Percentiles rank a stretch among this genome's conserved stretches.
Conservation (phyloP, 164 flowering plant species). For the Malania oleifera region DNA sequence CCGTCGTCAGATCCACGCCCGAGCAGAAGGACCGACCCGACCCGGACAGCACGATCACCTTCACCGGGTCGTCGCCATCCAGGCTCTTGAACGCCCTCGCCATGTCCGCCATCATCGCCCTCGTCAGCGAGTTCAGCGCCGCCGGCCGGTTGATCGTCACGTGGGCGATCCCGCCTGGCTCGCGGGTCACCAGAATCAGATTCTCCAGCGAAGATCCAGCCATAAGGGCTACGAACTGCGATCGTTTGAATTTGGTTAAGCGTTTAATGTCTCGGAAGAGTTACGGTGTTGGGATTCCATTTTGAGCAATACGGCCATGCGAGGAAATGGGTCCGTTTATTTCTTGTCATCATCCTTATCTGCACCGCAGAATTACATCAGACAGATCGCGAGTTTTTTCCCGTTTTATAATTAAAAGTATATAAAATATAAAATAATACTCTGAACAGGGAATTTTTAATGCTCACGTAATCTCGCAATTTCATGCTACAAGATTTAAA, state of each 20-base stretch:
- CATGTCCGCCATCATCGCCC: conserved; percentile 57
- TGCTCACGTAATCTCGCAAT: too few species aligned
- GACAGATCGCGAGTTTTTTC: too few species aligned
- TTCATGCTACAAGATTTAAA: too few species aligned
- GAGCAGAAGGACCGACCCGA: conserved; percentile 84
- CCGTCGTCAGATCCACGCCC: conserved; percentile 83
- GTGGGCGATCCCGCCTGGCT: conserved; percentile 50
- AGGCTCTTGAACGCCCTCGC: conserved; percentile 60
- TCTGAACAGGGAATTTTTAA: too few species aligned
- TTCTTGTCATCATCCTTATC: too few species aligned
- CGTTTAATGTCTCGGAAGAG: too few species aligned
- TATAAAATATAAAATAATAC: too few species aligned
- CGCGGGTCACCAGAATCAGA: conserved; percentile 50
- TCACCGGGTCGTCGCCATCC: conserved; percentile 56
- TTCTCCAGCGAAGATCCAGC: conserved; percentile 24
- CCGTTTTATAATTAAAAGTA: too few species aligned
- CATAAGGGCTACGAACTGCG: conserved; percentile 8
- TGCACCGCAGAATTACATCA: too few species aligned
- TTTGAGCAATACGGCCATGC: too few species aligned
- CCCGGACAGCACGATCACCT: conserved; percentile 66
- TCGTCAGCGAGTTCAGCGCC: conserved; percentile 72
- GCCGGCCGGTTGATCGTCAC: conserved; percentile 82
- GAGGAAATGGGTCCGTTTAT: too few species aligned
- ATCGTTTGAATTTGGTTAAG: neutral
- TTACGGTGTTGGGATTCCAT: too few species aligned